Base-by-base conservation (phyloP, 192 early-diverging fungal species). In the Coemansia sp. region DNA sequence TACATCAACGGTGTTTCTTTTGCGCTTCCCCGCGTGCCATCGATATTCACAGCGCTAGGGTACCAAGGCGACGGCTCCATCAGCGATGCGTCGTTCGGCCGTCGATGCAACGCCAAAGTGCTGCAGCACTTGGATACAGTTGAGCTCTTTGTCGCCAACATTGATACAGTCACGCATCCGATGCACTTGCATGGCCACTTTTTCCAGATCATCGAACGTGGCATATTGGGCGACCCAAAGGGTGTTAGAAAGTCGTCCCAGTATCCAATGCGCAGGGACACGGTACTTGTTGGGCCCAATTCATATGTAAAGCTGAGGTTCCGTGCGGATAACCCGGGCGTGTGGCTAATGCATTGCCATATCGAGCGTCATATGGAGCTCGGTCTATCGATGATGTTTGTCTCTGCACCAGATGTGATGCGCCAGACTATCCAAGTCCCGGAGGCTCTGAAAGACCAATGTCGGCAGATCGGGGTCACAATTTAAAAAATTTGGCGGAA, bases 341-440 rank as follows among this genome's bases (percentile, higher is more conserved):
- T 87, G 48, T 95, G 92, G 92, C 66, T 91, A 35, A 84, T 94
- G 83, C 94, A 94, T 77, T 95, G 94, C 74, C 94, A 94, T 70
- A 77, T 72, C 18, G 77, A 81, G 40, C 61, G 63, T 66, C 82
- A 83, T 42, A 79, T 92, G 68, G 84, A 86, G 66, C 71, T 87
- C 46, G 93, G 93, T 43, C 86, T 94, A 48, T 87, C 86, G 26
- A 85, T 85, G 49, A 72, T 83, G 30, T 70, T 94, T 72, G 77
- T 92, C 43, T 87, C 88, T 66, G 87, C 88, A 23, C 89, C 91
- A 21, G 85, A 86, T 45, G 56, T 84, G n/a, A 80, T 86, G 52
- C 72, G 83, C 31, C 59, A 85, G 55, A 67, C 71, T 20, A 64
- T 84, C 67, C 45, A 62, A 9, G 69, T 88, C 15, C 87, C 86